Evolutionary conservation across 129 eudicot species (phyloP), one percentile per base, ranked within the genome.

Genomic region (Dittrichia graveolens): DNA sequence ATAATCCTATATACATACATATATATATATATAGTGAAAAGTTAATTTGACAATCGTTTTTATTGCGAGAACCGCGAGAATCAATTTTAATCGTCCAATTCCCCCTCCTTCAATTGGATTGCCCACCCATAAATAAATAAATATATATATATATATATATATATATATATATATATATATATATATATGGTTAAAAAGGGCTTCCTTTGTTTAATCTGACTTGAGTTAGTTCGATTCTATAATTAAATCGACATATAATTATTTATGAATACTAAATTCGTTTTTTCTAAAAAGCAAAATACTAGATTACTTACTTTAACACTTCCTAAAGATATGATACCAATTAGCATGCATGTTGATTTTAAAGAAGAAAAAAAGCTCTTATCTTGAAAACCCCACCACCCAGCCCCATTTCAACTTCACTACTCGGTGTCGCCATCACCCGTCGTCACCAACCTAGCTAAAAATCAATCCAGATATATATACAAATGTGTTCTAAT

Each of bases 381-480:
- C 74, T 50, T 52, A 69, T 68, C 73, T 50, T 68, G 14, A 50
- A 3, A 34, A 68, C 61, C 73, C 61, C 34, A 68, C 73, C 73
- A 68, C 48, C 73, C 60, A 68, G 12, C 14, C 61, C 37, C 15
- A n/a, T 9, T 45, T 46, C 70, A 18, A 2, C 35, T 19, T 65
- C 13, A 18, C 49, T 53, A 41, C 37, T 52, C 12, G 15, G 54
- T 34, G 73, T 50, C 61, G 49, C 73, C 34, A 57, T 57, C 63
- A 31, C 50, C 61, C 62, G 43, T 44, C 10, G 9, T 15, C 11
- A 8, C 9, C 1, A 42, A 59, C 11, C 9, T 12, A n/a, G n/a
- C n/a, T n/a, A 6, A 38, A 60, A 35, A 37, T 37, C 15, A 37
- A 8, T 60, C 37, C 11, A 14, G 6, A 60, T n/a, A n/a, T n/a